Conservation (phyloP, 2,329 filamentous ascomycete species). For the Macrophomina tecta region DNA sequence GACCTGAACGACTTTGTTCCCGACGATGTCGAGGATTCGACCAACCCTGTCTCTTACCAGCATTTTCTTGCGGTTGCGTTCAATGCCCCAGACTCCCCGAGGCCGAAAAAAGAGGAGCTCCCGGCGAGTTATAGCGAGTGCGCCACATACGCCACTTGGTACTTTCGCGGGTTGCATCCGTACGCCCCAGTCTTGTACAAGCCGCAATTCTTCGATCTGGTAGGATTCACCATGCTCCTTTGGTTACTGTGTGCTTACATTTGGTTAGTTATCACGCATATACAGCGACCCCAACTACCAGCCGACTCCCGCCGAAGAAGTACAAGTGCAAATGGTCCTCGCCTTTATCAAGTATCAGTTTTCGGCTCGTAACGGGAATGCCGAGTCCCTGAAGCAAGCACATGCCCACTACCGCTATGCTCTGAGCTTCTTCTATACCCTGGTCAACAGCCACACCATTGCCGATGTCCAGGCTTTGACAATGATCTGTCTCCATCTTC, state of each 20-base stretch:
- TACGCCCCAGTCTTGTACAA: conserved; percentile 81
- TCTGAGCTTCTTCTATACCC: conserved; percentile 70
- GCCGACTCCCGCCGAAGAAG: conserved; percentile 68
- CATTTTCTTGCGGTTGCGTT: conserved; percentile 71
- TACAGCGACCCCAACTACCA: conserved; percentile 73
- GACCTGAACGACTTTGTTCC: conserved; percentile 76
- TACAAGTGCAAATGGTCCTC: conserved; percentile 79
- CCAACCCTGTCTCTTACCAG: conserved; percentile 69
- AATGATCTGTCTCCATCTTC: conserved; percentile 73
- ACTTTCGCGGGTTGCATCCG: conserved; percentile 72
- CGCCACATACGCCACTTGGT: conserved; percentile 70
- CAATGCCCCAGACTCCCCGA: conserved; percentile 42
- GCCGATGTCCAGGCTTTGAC: conserved; percentile 75
- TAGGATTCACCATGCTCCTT: conserved; percentile 48
- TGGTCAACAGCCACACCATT: conserved; percentile 67
- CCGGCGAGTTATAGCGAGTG: conserved; percentile 27
- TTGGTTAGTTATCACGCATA: conserved; percentile 51
- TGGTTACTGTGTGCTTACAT: conserved; percentile 4
- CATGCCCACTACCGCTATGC: conserved; percentile 82
- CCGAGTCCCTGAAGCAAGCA: conserved; percentile 64
- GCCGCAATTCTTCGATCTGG: conserved; percentile 71
- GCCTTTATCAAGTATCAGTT: conserved; percentile 80
- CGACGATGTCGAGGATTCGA: conserved; percentile 66
- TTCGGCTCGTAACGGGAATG: conserved; percentile 69
- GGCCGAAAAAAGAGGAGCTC: conserved; percentile 26